Percentiles rank a stretch among this genome's conserved stretches.
Conservation (phyloP, 2,329 filamentous ascomycete genomes). For the Fusarium longipes region DNA sequence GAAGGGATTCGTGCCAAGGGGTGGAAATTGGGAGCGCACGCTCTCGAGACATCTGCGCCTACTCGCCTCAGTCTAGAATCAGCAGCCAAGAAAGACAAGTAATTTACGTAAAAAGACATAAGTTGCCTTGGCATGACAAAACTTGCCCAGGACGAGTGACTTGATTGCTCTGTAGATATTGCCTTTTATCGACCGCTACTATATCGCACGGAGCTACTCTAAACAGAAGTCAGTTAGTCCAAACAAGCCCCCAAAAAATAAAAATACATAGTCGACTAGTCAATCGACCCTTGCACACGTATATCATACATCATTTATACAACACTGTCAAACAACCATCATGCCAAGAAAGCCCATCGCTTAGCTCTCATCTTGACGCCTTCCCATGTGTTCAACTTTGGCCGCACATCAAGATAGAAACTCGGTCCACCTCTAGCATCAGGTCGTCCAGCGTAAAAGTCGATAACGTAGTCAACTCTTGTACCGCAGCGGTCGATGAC, state of each 20-base stretch:
- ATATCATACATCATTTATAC: conserved; percentile 36
- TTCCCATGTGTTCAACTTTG: conserved; percentile 76
- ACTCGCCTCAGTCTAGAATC: conserved; percentile 47
- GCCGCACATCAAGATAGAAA: conserved; percentile 75
- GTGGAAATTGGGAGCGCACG: conserved; percentile 52
- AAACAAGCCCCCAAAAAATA: conserved; percentile 5
- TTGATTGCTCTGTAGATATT: too few relatives aligned
- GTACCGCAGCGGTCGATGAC: conserved; percentile 90
- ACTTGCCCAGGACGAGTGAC: too few relatives aligned
- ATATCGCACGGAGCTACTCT: too few relatives aligned
- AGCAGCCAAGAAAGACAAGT: conserved; percentile 45
- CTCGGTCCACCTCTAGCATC: conserved; percentile 58
- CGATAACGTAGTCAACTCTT: conserved; percentile 93
- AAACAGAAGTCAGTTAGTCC: too few relatives aligned
- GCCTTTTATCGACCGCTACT: too few relatives aligned
- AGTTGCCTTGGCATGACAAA: too few relatives aligned
- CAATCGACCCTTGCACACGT: conserved; percentile 38
- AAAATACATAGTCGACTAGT: too few relatives aligned
- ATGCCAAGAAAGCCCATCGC: conserved; percentile 63
- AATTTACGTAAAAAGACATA: neutral
- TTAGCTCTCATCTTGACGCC: conserved; percentile 73
- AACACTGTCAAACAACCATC: neutral
- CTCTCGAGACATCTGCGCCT: conserved; percentile 53
- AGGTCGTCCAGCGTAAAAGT: conserved; percentile 86
- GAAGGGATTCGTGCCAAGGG: conserved; percentile 45